These are phyloP conservation scores for Osmanthus fragrans DNA, from an alignment of 257 asterid genomes.

Conservation along the genomic window DNA sequence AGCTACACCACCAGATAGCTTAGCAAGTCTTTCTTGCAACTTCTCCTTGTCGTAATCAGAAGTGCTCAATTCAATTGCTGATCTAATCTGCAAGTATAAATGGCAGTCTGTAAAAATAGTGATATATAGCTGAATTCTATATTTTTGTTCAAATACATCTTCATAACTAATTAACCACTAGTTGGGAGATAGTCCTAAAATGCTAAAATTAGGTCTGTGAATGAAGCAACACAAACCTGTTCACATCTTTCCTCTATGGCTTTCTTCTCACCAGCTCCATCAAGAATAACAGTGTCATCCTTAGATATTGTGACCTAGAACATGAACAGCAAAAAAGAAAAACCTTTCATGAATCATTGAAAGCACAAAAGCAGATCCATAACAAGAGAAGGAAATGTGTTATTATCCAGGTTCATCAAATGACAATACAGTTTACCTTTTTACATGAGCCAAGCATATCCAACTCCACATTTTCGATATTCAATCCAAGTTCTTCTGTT, in stretches of 20 bases:
- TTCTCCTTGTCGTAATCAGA: slow-evolving; percentile 68
- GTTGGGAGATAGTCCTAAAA: neutral
- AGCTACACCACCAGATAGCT: slow-evolving; percentile 70
- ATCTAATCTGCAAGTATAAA: slow-evolving; percentile 43
- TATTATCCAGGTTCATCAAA: neutral
- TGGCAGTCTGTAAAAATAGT: neutral
- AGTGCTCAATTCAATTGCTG: slow-evolving; percentile 51
- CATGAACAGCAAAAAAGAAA: neutral
- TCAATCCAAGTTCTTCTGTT: slow-evolving; percentile 53
- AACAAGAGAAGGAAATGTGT: neutral
- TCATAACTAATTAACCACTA: neutral
- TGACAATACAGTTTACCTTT: slow-evolving; percentile 32
- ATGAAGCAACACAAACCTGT: slow-evolving; percentile 36
- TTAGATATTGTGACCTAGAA: slow-evolving; percentile 49
- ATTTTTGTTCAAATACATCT: neutral
- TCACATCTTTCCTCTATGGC: slow-evolving; percentile 55
- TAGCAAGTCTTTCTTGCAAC: slow-evolving; percentile 65
- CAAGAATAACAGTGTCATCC: slow-evolving; percentile 53
- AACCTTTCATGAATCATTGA: neutral
- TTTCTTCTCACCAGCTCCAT: slow-evolving; percentile 55
- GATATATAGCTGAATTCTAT: neutral
- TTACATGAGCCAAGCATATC: slow-evolving; percentile 58
- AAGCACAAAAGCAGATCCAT: neutral
- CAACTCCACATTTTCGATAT: slow-evolving; percentile 42
- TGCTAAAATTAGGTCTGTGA: neutral